Conservation (phyloP, 768 basidiomycete genomes). For the Rickenella mellea region DNA sequence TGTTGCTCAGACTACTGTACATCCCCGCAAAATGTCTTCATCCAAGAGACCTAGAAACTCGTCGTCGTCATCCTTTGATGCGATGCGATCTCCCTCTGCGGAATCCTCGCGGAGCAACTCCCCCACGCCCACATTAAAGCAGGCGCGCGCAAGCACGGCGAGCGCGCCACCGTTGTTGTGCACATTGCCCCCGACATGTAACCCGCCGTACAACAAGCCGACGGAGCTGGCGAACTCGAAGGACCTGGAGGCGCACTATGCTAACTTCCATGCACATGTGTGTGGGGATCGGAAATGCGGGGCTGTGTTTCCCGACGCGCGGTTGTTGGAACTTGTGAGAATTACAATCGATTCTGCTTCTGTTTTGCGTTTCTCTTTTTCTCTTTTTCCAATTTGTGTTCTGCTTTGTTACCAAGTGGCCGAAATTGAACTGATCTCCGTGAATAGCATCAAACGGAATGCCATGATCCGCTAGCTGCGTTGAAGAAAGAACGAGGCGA, state of each 20-base stretch:
- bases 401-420: background rate
- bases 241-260: conserved; percentile 78
- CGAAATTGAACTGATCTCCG: background rate
- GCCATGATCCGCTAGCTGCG: conserved; percentile 79
- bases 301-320: conserved; percentile 78
- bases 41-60: no score
- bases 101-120: no score
- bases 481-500: conserved; percentile 71
- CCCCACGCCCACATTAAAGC: no score
- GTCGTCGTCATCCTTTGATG: no score
- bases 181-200: conserved; percentile 78
- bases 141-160: no score
- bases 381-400: background rate
- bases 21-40: no score
- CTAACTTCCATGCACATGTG: conserved; percentile 75
- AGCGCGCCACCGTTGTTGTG: conserved; percentile 47
- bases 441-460: conserved; percentile 35
- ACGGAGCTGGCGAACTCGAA: conserved; percentile 55
- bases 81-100: no score
- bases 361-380: conserved; percentile 1
- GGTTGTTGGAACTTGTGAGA: conserved; percentile 72
- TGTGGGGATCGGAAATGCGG: conserved; percentile 62
- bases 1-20: no score
- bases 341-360: background rate
- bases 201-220: conserved; percentile 39